Evolutionary conservation across 352 stramenopile species (phyloP).

Genomic region (Globisporangium canariense): DNA sequence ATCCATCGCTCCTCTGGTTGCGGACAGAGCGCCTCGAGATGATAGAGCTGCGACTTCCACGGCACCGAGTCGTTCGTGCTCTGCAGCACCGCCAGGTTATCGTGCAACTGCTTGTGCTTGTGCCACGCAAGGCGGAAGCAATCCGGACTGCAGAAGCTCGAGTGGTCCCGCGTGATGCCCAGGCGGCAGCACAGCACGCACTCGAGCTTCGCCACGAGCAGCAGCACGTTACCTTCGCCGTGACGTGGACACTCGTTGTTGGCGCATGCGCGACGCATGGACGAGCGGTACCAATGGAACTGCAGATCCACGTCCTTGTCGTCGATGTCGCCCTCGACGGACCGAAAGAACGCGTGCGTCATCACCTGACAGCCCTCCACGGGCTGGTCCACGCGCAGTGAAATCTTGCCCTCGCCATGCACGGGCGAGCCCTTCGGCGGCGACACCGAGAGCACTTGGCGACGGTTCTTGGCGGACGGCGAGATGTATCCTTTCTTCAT

Average conservation of each 20-base stretch:
- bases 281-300: conserved; percentile 69
- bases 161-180: conserved; percentile 61
- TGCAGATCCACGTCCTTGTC: conserved; percentile 66
- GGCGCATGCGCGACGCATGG: conserved; percentile 50
- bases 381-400: conserved; percentile 68
- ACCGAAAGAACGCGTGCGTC: conserved; percentile 79
- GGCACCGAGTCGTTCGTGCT: conserved; percentile 24
- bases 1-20: conserved; percentile 52
- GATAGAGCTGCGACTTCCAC: conserved; percentile 60
- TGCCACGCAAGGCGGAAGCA: conserved; percentile 69
- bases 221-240: conserved; percentile 61
- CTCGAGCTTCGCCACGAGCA: conserved; percentile 71
- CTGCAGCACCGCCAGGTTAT: conserved; percentile 25
- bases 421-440: conserved; percentile 53
- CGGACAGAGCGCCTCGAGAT: conserved; percentile 55
- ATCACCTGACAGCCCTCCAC: conserved; percentile 66
- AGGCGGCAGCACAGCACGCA: conserved; percentile 66
- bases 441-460: conserved; percentile 25
- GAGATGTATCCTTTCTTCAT: conserved; percentile 33
- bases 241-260: conserved; percentile 54
- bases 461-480: conserved; percentile 24
- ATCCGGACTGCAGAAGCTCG: conserved; percentile 64
- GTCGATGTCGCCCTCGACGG: conserved; percentile 62
- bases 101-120: conserved; percentile 65
- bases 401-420: conserved; percentile 68